Evolutionary conservation across 1,284 basidiomycete genomes (phyloP).

Genomic region (Heliocybe sulcata): DNA sequence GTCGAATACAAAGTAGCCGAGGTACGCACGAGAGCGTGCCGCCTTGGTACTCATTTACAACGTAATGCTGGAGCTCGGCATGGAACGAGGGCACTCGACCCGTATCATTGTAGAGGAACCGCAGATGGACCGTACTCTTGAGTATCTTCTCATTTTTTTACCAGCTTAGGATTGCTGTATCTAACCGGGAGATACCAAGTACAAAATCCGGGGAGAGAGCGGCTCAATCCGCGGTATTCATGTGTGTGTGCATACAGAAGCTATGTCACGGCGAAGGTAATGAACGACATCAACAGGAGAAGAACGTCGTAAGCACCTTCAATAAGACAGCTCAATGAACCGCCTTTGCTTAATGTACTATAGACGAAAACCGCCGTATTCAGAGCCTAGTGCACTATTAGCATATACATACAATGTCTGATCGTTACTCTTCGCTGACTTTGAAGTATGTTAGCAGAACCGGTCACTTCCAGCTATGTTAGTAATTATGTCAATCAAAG

Average conservation of each 20-base stretch:
- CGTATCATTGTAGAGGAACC: too few species aligned
- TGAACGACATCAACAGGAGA: not conserved
- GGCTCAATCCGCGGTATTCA: too few species aligned
- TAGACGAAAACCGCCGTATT: too few species aligned
- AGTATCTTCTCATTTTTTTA: too few species aligned
- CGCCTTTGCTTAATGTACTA: too few species aligned
- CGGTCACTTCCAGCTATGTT: slow-evolving; percentile 12
- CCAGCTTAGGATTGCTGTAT: not conserved
- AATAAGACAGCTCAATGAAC: slow-evolving; percentile 36
- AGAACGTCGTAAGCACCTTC: slow-evolving; percentile 22
- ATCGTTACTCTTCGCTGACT: not conserved
- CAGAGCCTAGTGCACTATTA: too few species aligned
- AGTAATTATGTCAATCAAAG: slow-evolving; percentile 4
- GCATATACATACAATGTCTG: too few species aligned
- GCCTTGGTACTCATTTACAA: too few species aligned
- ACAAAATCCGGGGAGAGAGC: too few species aligned
- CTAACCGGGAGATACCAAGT: not conserved
- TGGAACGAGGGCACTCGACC: too few species aligned
- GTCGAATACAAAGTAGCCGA: not conserved
- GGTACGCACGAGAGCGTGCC: not conserved
- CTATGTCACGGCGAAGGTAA: slow-evolving; percentile 5
- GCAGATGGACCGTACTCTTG: too few species aligned
- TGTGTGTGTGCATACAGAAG: slow-evolving; percentile 7
- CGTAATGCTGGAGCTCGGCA: too few species aligned
- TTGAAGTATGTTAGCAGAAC: slow-evolving; percentile 15